Evolutionary conservation across 2,329 filamentous ascomycete species (phyloP), one percentile per base, ranked within the genome.

Genomic region (Hypoxylon sp.): DNA sequence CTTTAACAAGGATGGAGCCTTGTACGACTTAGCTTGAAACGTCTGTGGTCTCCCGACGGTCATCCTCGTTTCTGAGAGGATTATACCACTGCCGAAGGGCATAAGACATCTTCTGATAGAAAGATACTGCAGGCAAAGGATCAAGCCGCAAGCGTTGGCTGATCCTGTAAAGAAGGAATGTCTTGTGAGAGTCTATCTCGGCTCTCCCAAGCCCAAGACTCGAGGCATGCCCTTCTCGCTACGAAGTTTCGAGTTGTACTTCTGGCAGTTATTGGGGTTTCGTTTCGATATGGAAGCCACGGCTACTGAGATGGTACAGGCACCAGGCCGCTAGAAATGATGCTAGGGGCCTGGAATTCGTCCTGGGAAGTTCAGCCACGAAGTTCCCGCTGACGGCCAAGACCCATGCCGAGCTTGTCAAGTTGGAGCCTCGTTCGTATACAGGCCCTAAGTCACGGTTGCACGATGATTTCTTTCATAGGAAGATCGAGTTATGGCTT

Each of bases 311-410:
- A 75, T 79, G 69, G 76, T 61, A 0, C 46, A 64, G 20, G 65
- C 76, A 78, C 44, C 79, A 75, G 76, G 70, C 22, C 0, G 77
- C 75, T 0, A 64, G 50, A 8, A 72, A 67, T 0, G 75, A 79
- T 22, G 77, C 71, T 0, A 63, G 69, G 2, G 76, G 75, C 16
- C 70, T 79, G 0, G 73, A 79, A 42, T 79, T 79, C 49, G 75
- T 74, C 1, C 52, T 79, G 6, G 76, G 74, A 0, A 71, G 69
- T 38, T 65, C 71, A 4, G 26, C 9, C 1, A 3, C 30, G 11
- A 30, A 28, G 14, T 4, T n/a, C n/a, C n/a, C n/a, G n/a, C n/a
- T n/a, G n/a, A n/a, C n/a, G n/a, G n/a, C n/a, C n/a, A n/a, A n/a
- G n/a, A n/a, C n/a, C n/a, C n/a, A n/a, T n/a, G n/a, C n/a, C n/a